Base-by-base conservation (phyloP, 192 early-diverging fungal genomes). In the Irineochytrium annulatum region DNA sequence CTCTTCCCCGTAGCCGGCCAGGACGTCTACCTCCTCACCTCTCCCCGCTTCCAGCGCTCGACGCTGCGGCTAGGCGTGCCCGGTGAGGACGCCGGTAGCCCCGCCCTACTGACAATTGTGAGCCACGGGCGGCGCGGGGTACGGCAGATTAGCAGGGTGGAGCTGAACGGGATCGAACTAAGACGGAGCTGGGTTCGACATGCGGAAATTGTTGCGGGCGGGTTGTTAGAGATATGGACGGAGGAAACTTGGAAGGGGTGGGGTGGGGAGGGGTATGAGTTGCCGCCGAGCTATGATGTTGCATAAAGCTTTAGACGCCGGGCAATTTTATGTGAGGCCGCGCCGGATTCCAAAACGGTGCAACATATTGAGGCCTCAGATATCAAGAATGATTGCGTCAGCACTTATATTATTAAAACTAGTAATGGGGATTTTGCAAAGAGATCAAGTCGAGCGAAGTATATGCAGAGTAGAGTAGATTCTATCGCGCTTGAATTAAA, bases 1-100 rank as follows among this genome's bases (percentile, higher is more conserved):
- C 43, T 69, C 39, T 69, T 55, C 52, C 67, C 67, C 6, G 67
- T 69, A 8, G 57, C 67, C 1, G 67, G 67, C 4, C 59, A 62
- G 20, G 67, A 69, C 19, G 53, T 69, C 0, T 69, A 69, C 19
- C 63, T 69, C 4, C 19, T 69, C 8, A 26, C 39, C 20, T 33
- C 65, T 35, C 67, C 67, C 24, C 32, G 49, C 17, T 69, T 68
- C 28, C 0, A 34, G 34, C 14, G 20, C 2, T 32, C 37, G 14
- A 41, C 61, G 5, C 17, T 69, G 22, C 33, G 0, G n/a, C 19
- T 68, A n/a, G n/a, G n/a, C n/a, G n/a, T n/a, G n/a, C n/a, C n/a
- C 28, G 49, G 49, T 16, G 49, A 51, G 3, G 49, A 51, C 1
- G 49, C 22, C 22, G 0, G 49, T 19, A 51, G 28, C 28, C 0